A percentile compares a stretch with the other conserved stretches of the same genome.
phyloP scores from a whole-genome alignment of 2,329 filamentous ascomycete species.

The Fusarium sp. region DNA sequence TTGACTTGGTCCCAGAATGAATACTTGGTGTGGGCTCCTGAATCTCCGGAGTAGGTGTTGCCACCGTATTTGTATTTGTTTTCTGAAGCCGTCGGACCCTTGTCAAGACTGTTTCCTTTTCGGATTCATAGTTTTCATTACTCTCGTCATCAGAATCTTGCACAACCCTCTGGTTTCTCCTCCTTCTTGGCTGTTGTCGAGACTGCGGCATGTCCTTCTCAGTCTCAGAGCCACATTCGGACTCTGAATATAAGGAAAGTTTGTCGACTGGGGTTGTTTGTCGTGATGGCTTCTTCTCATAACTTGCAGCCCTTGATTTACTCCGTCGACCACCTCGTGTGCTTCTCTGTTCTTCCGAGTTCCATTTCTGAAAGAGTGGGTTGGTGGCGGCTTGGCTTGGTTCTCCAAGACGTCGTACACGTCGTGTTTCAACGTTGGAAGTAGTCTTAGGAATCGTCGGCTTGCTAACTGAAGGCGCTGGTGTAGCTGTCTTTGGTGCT shows the following conservation, averaged over 20 bases:
- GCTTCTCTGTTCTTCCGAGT: conserved; percentile 31
- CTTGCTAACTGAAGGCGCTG: conserved; percentile 18
- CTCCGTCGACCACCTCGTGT: neutral
- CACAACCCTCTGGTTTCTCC: conserved; percentile 13
- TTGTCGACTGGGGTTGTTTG: neutral
- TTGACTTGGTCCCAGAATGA: neutral
- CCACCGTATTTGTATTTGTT: neutral
- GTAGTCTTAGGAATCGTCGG: conserved; percentile 39
- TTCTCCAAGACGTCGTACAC: conserved; percentile 45
- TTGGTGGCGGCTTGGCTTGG: conserved; percentile 38
- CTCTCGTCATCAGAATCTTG: conserved; percentile 35
- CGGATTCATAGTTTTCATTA: conserved; percentile 5
- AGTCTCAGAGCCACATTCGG: neutral
- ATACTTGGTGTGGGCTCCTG: neutral
- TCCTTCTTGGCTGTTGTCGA: conserved; percentile 9
- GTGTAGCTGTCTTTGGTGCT: conserved; percentile 21
- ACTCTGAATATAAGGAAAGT: neutral
- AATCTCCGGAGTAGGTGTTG: neutral
- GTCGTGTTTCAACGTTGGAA: conserved; percentile 39
- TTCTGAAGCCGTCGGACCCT: conserved; percentile 34
- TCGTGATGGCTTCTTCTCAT: conserved; percentile 1
- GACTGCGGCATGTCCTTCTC: conserved; percentile 17
- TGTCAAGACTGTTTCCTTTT: conserved; percentile 28
- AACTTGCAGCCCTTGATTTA: neutral
- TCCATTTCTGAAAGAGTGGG: conserved; percentile 48